These are phyloP conservation scores for Poa annua DNA, from an alignment of 176 grass and related monocot species.

Conservation along the genomic window DNA sequence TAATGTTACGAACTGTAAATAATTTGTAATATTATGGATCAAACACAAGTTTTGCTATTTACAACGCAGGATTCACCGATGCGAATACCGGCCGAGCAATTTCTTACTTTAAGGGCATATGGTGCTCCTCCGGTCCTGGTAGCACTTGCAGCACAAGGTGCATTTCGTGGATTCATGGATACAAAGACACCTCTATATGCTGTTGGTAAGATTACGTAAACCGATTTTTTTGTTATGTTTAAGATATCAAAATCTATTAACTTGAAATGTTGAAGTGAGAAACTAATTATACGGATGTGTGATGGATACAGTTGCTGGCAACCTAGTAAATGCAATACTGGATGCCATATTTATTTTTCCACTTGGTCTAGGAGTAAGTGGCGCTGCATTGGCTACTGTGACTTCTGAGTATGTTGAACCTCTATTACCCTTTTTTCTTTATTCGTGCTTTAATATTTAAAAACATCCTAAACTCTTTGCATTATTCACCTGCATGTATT, in stretches of 20 bases:
- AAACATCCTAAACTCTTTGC: slow-evolving; percentile 32
- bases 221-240: neutral
- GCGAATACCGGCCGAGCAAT: slow-evolving; percentile 77
- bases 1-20: neutral
- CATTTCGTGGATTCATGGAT: slow-evolving; percentile 95
- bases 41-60: slow-evolving; percentile 1
- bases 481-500: slow-evolving; percentile 38
- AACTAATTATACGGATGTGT: neutral
- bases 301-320: slow-evolving; percentile 68
- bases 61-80: slow-evolving; percentile 78
- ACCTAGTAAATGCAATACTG: slow-evolving; percentile 78
- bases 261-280: slow-evolving; percentile 1
- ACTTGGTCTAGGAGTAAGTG: slow-evolving; percentile 86
- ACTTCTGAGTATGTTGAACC: slow-evolving; percentile 80
- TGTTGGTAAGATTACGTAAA: slow-evolving; percentile 53
- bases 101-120: slow-evolving; percentile 83
- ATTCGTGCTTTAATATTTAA: neutral
- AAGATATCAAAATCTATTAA: neutral
- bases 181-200: slow-evolving; percentile 95
- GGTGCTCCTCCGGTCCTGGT: slow-evolving; percentile 88
- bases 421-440: slow-evolving; percentile 20
- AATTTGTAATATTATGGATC: neutral
- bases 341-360: slow-evolving; percentile 83
- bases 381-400: slow-evolving; percentile 89
- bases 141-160: slow-evolving; percentile 93